Base-by-base conservation (phyloP, 2,329 filamentous ascomycete genomes). In the Fusarium verrucosum region DNA sequence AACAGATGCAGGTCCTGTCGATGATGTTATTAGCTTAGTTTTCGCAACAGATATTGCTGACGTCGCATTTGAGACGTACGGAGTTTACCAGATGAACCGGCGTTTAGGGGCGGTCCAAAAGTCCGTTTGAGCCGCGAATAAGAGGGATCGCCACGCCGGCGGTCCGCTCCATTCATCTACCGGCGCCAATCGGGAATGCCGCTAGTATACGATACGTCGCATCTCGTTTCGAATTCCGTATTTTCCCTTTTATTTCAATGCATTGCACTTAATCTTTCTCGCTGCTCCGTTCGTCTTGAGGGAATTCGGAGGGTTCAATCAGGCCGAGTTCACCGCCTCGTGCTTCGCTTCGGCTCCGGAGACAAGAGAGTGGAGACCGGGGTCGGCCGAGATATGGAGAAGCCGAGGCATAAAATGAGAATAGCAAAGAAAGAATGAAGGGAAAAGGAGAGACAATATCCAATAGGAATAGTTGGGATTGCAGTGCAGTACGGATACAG, bases 231-330 rank as follows among this genome's bases (percentile, higher is more conserved):
- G 14, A 50, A 50, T 50, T 50, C 32, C 25, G 33, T 13, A 50
- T 35, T 10, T 20, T 19, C 16, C 5, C 22, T n/a, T 16, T 28
- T 19, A 20, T 20, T n/a, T 16, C 5, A 28, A 41, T 22, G 17
- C 14, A 16, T 9, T 47, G n/a, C 20, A 20, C 4, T 17, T 7
- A 13, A 9, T 28, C 26, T 28, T 16, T 26, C 19, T 22, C 20
- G 9, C 26, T 17, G 20, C 22, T 28, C 44, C n/a, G n/a, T n/a
- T n/a, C 45, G 13, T 22, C 32, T 16, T 28, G 30, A n/a, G 28
- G 51, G 52, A 20, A 30, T 43, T 53, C 52, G 52, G 52, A 36
- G n/a, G 10, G 25, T 37, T 36, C 14, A 52, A 51, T 55, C 46
- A 3, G 22, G 28, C 51, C 51, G n/a, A n/a, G 47, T 35, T 28